These are phyloP conservation scores for Platismatia glauca DNA, from an alignment of 495 filamentous ascomycete species.

Conservation along the genomic window DNA sequence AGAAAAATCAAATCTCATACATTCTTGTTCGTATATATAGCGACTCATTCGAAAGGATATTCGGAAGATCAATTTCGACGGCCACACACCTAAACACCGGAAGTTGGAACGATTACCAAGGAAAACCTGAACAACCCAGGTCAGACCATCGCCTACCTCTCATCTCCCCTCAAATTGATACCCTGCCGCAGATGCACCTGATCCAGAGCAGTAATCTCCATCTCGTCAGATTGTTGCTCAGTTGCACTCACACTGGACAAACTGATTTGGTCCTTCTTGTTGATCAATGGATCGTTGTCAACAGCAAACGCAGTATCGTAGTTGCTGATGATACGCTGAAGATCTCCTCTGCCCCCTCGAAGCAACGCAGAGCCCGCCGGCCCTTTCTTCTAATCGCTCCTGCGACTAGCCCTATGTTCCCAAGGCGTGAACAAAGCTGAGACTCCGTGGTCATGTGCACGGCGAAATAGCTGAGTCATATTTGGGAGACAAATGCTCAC, in stretches of 20 bases:
- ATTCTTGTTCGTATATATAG: too few relatives aligned
- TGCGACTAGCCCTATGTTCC: not conserved
- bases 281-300: not conserved
- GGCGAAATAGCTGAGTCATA: not conserved
- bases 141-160: not conserved
- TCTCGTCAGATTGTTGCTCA: not conserved
- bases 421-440: conserved; percentile 1
- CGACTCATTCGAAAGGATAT: too few relatives aligned
- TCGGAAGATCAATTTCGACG: not conserved
- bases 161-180: not conserved
- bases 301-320: not conserved
- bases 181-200: not conserved
- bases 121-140: not conserved
- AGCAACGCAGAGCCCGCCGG: not conserved
- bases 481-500: conserved; percentile 8
- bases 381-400: not conserved
- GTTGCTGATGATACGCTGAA: not conserved
- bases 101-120: not conserved
- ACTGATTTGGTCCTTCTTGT: not conserved
- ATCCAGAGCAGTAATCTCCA: not conserved
- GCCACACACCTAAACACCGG: not conserved
- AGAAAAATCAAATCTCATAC: too few relatives aligned
- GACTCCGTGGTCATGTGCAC: not conserved
- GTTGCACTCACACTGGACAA: not conserved
- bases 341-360: not conserved